These are phyloP conservation scores for Tricholoma terreum DNA, from an alignment of 768 basidiomycete species.

Conservation along the genomic window DNA sequence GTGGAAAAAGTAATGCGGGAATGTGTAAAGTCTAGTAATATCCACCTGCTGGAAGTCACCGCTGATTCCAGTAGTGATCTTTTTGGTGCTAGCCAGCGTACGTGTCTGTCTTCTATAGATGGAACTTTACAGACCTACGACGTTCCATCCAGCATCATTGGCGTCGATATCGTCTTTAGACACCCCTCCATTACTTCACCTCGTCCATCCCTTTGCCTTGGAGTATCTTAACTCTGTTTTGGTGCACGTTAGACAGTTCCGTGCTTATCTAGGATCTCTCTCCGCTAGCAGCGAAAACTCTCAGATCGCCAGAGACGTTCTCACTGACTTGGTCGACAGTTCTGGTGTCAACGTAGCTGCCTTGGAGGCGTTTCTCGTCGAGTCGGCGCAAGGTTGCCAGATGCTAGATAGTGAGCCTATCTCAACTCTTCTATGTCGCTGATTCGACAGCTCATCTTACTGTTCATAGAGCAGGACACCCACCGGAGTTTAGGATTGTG, in stretches of 20 bases:
- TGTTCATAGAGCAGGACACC: constrained; percentile 43
- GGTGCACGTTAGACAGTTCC: constrained; percentile 57
- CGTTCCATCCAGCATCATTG: not conserved
- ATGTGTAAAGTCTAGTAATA: constrained; percentile 39
- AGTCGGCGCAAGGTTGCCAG: constrained; percentile 30
- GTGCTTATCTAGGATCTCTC: constrained; percentile 48
- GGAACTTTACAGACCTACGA: not conserved
- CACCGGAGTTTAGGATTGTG: constrained; percentile 58
- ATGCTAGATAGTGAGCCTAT: constrained; percentile 32
- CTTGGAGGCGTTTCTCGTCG: constrained; percentile 46
- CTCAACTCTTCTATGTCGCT: not conserved
- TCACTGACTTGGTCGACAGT: constrained; percentile 60
- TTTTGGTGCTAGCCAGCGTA: not conserved
- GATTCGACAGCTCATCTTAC: constrained; percentile 1
- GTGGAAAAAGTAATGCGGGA: constrained; percentile 59
- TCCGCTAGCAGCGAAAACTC: constrained; percentile 59
- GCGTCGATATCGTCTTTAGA: constrained; percentile 17
- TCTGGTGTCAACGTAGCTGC: constrained; percentile 61
- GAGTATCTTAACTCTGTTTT: constrained; percentile 48
- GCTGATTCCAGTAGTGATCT: not conserved
- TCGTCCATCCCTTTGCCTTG: constrained; percentile 62
- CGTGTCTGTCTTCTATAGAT: not conserved
- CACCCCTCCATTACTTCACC: constrained; percentile 49
- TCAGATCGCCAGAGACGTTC: constrained; percentile 58
- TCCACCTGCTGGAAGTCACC: not conserved